phyloP scores from a whole-genome alignment of 257 asterid genomes.

The Rhazya stricta region DNA sequence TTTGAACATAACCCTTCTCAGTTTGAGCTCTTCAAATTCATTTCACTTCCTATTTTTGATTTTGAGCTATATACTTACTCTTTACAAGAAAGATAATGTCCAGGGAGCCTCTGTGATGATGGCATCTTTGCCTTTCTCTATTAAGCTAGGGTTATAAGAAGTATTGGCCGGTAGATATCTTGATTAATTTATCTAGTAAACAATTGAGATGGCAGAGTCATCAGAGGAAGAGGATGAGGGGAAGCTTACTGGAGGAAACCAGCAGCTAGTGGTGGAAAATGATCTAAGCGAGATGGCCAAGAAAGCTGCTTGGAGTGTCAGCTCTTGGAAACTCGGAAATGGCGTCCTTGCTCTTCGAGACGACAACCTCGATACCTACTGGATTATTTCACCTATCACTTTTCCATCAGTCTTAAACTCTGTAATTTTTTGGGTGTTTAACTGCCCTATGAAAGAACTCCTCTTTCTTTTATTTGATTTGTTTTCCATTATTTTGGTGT shows the following conservation, averaged over 20 bases:
- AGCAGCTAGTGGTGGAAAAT: constrained; percentile 60
- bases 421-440: neutral
- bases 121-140: neutral
- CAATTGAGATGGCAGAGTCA: constrained; percentile 63
- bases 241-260: constrained; percentile 67
- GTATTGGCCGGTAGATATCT: neutral
- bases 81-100: no score
- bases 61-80: no score
- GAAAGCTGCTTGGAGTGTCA: constrained; percentile 95
- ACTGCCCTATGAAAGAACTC: neutral
- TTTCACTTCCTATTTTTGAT: no score
- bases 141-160: neutral
- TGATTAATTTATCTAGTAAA: neutral
- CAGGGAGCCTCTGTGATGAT: neutral
- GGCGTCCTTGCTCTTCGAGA: constrained; percentile 80
- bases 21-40: no score
- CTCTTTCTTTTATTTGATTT: neutral
- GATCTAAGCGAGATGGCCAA: constrained; percentile 88
- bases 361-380: constrained; percentile 83
- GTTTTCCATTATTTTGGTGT: neutral
- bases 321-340: constrained; percentile 93
- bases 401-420: neutral
- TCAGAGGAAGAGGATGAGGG: constrained; percentile 92
- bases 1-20: no score
- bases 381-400: constrained; percentile 37